phyloP scores from a whole-genome alignment of 192 early-diverging fungal species.

The Neocallimastix lanati region DNA sequence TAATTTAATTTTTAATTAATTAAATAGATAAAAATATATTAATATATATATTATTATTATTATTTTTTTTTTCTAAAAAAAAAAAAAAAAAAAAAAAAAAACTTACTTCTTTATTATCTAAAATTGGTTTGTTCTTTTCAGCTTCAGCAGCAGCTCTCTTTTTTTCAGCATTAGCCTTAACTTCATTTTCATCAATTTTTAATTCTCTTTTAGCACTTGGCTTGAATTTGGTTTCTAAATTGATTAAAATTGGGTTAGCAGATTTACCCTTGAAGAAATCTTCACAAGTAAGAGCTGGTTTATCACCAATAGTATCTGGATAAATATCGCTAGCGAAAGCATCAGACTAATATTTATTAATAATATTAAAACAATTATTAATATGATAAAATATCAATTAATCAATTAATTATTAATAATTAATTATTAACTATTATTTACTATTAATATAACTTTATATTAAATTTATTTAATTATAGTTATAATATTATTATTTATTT shows the following conservation, averaged over 20 bases:
- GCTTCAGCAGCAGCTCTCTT: neutral
- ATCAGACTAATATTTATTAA: conserved; percentile 62
- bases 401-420: no score
- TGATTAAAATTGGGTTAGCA: conserved; percentile 58
- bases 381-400: no score
- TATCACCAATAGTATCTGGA: conserved; percentile 64
- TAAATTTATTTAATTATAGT: no score
- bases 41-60: no score
- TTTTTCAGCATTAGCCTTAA: neutral
- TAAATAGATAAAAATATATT: no score
- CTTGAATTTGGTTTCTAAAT: conserved; percentile 48
- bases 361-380: no score
- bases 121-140: neutral
- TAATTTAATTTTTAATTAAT: no score
- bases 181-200: conserved; percentile 12
- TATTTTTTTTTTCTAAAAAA: no score
- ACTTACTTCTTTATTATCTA: neutral
- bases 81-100: no score
- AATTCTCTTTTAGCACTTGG: conserved; percentile 17
- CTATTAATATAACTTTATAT: no score
- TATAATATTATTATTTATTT: no score
- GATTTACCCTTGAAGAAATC: conserved; percentile 81
- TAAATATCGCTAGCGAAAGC: conserved; percentile 92
- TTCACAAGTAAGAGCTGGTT: conserved; percentile 69
- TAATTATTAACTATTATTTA: no score